Conservation (phyloP, 306 rosid genomes). For the Begonia masoniana region DNA sequence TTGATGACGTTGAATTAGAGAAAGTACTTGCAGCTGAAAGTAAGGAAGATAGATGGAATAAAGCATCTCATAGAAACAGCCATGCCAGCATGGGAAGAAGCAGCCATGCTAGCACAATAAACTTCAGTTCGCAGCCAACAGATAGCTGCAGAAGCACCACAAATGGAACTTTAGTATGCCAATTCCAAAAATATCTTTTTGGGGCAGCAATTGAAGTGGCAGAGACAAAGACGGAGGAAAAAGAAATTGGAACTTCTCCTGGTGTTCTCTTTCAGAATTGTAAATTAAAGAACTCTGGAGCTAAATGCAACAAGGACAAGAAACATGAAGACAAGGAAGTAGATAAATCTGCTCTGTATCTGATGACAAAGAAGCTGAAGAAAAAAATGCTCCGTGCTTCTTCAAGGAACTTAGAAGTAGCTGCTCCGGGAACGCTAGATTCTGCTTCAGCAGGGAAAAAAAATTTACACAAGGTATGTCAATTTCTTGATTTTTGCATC, state of each 20-base stretch:
- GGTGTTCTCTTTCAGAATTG: slow-evolving; percentile 73
- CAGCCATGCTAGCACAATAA: slow-evolving; percentile 73
- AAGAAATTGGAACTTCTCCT: slow-evolving; percentile 74
- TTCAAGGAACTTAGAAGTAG: slow-evolving; percentile 32
- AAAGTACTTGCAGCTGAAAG: slow-evolving; percentile 70
- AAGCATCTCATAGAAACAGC: slow-evolving; percentile 78
- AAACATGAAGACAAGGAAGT: slow-evolving; percentile 39
- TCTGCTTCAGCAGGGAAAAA: slow-evolving; percentile 46
- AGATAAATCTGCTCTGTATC: slow-evolving; percentile 52
- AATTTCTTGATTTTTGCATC: too few relatives aligned
- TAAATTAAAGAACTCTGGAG: slow-evolving; percentile 46
- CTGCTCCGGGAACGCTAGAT: slow-evolving; percentile 28
- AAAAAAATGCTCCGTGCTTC: slow-evolving; percentile 50
- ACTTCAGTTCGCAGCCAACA: slow-evolving; percentile 63
- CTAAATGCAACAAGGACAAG: slow-evolving; percentile 38
- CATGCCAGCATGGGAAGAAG: slow-evolving; percentile 79
- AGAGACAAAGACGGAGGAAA: slow-evolving; percentile 56
- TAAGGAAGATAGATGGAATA: slow-evolving; percentile 51
- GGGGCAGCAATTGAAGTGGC: slow-evolving; percentile 47
- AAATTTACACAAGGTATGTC: slow-evolving; percentile 61
- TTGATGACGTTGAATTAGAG: slow-evolving; percentile 80
- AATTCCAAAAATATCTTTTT: slow-evolving; percentile 72
- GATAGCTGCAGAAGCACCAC: slow-evolving; percentile 37
- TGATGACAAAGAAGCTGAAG: slow-evolving; percentile 58
- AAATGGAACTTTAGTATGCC: slow-evolving; percentile 52